Percentiles rank a stretch among this genome's conserved stretches.
Evolutionary conservation across 2,329 filamentous ascomycete genomes (phyloP).

Genomic region (Cryphonectria japonica): DNA sequence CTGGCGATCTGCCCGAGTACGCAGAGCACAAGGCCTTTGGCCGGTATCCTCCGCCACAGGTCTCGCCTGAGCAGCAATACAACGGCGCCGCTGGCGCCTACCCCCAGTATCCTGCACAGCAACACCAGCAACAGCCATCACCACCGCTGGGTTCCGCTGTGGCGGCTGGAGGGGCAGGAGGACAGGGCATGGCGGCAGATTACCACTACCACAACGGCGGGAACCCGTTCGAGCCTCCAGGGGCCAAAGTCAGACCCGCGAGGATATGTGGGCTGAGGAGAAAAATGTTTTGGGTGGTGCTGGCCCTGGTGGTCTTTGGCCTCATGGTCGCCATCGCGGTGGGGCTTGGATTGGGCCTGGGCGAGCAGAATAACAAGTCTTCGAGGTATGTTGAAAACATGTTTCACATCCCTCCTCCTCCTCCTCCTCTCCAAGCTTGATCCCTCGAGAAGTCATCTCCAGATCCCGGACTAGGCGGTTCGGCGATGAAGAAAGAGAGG

Average conservation of each 20-base stretch:
- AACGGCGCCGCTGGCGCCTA: background rate
- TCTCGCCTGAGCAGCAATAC: background rate
- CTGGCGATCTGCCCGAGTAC: constrained; percentile 17
- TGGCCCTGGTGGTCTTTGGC: constrained; percentile 37
- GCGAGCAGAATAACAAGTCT: constrained; percentile 18
- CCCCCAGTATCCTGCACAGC: constrained; percentile 6
- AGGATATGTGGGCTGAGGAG: constrained; percentile 38
- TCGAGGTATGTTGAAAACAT: background rate
- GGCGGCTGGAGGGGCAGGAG: background rate
- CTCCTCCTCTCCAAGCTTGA: background rate
- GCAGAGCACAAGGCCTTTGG: constrained; percentile 20
- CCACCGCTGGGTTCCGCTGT: background rate
- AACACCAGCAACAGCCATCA: background rate
- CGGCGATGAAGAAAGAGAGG: background rate
- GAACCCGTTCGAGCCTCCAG: constrained; percentile 19
- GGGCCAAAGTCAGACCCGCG: constrained; percentile 1
- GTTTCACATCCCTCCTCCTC: background rate
- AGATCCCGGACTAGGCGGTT: background rate
- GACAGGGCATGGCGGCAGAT: background rate
- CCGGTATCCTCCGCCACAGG: constrained; percentile 8
- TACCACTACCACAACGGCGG: constrained; percentile 19
- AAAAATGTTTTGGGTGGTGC: constrained; percentile 36
- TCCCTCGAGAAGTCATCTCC: background rate
- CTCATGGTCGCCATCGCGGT: constrained; percentile 38
- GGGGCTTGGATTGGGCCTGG: constrained; percentile 41